These are phyloP conservation scores for Bromus sterilis DNA, from an alignment of 176 grass and related monocot species.

Conservation along the genomic window DNA sequence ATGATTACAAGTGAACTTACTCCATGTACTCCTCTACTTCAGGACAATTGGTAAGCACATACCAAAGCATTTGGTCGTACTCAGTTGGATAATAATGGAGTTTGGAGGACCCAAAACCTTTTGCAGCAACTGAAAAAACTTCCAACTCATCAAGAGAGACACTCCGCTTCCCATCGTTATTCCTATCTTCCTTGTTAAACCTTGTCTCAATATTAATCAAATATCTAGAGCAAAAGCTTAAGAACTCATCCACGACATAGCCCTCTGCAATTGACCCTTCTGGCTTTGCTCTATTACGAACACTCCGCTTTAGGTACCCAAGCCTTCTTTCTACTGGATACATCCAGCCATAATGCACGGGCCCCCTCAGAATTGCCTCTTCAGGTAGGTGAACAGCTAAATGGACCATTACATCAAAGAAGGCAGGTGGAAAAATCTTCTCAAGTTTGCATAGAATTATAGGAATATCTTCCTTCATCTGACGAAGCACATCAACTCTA, in stretches of 20 bases:
- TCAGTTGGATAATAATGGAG: background rate
- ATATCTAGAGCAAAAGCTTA: background rate
- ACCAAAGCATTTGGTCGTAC: background rate
- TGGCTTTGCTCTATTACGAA: background rate
- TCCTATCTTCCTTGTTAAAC: background rate
- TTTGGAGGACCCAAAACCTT: background rate
- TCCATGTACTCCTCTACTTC: background rate
- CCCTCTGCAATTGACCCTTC: background rate
- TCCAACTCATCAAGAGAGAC: background rate
- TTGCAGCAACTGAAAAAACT: background rate
- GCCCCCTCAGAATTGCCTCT: background rate
- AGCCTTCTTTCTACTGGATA: background rate
- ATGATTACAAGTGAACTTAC: background rate
- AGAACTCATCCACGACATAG: background rate
- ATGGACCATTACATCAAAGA: background rate
- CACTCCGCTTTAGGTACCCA: background rate
- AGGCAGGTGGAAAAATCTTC: background rate
- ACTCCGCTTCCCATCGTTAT: background rate
- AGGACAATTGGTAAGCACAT: background rate
- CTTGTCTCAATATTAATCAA: background rate
- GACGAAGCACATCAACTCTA: background rate
- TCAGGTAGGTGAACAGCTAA: background rate
- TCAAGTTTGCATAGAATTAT: background rate
- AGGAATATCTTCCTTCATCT: background rate
- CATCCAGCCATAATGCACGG: background rate